Base-by-base conservation (phyloP, 177 flowering plant species). In the Vitis hybrid region DNA sequence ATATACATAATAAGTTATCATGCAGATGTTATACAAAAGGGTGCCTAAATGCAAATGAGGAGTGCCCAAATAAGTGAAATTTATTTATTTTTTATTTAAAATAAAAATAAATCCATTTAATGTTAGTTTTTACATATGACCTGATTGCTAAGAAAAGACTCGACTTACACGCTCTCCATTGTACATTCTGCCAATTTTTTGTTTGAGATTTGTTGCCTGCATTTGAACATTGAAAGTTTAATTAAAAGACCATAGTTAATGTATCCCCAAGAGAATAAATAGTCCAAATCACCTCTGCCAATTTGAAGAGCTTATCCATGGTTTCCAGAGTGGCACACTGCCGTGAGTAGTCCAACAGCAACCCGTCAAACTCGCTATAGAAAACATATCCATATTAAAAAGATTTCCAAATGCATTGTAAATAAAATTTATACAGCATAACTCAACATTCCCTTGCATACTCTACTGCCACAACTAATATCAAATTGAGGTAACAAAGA, bases 321-420 rank as follows among this genome's bases (percentile, higher is more conserved):
- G 99, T 92, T 2, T 84, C 92, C 66, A 78, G 73, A 59, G 81
- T 81, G 53, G 86, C 97, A 54, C 85, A 52, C 72, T 96, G 98
- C 63, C 98, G 75, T 12, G 97, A 91, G 76, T 91, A 93, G 74
- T 96, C 99, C 83, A 96, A 76, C 54, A 89, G 64, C 58, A 96
- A 52, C 18, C 88, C 95, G 83, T 96, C 99, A 59, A 83, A 88
- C 70, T 93, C 98, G 70, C 99, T 90, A 71, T 15, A 71, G 12
- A 69, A 46, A 63, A 72, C 1, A 58, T 27, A 61, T 27, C 30
- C 30, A 27, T 27, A 27, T 27, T 27, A 27, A 27, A 27, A 27
- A 27, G 30, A 27, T 27, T 27, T 27, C 30, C 0, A 27, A 27
- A 18, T 48, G 51, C 48, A 18, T 9, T 3, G 32, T 11, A 14